These are phyloP conservation scores for Byssochlamys sp. DNA, from an alignment of 2,329 filamentous ascomycete species.

Conservation along the genomic window DNA sequence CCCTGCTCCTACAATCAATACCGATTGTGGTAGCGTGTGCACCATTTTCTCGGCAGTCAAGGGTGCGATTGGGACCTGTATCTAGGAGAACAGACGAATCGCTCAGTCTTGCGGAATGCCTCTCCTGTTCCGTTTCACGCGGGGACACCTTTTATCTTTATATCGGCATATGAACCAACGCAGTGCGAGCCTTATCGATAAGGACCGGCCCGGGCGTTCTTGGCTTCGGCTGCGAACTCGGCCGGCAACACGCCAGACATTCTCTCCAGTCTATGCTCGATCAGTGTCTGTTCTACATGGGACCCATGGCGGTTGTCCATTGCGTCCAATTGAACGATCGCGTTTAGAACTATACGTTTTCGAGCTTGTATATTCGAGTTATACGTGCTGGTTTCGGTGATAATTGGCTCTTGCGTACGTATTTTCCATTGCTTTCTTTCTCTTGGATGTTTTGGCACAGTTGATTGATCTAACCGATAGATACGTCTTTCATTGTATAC, in stretches of 20 bases:
- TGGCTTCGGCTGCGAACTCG: background rate
- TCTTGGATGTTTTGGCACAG: background rate
- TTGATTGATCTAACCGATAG: background rate
- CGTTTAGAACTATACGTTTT: background rate
- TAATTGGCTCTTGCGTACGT: background rate
- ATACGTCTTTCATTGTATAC: background rate
- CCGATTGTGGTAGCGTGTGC: slow-evolving; percentile 22
- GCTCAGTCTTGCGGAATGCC: background rate
- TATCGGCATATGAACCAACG: background rate
- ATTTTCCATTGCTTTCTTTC: background rate
- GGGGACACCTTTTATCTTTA: background rate
- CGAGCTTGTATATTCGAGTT: background rate
- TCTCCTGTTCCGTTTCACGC: background rate
- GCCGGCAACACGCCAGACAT: background rate
- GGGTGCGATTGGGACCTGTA: background rate
- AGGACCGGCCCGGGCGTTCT: background rate
- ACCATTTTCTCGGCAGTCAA: background rate
- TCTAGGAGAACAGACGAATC: background rate
- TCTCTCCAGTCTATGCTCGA: background rate
- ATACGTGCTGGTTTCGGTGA: background rate
- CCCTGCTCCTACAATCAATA: slow-evolving; percentile 35
- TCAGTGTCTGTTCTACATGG: background rate
- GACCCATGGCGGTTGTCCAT: background rate
- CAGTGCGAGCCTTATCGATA: background rate
- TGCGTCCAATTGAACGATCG: background rate